Base-by-base conservation (phyloP, 192 early-diverging fungal genomes). In the Coemansia sp. region DNA sequence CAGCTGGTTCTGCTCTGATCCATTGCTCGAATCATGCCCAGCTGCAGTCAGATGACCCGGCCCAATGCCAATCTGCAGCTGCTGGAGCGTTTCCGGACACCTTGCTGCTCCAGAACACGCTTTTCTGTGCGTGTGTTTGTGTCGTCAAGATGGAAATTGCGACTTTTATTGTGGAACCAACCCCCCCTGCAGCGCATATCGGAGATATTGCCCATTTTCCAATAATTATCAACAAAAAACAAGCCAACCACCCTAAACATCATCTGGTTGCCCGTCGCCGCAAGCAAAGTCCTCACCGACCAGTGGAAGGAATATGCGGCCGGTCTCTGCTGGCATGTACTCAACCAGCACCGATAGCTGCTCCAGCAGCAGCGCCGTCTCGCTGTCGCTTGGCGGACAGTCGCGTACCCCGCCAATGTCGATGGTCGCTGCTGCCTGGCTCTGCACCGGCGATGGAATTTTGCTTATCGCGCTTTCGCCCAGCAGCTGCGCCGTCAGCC, bases 331-430 rank as follows among this genome's bases (percentile, higher is more conserved):
- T 15, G 71, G 64, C 74, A 82, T 68, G 68, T 82, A 82, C 75
- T 82, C 79, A 18, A 82, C 68, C 49, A 82, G 64, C 21, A 76
- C 55, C 4, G 79, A 82, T 45, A 82, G 71, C 71, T 82, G 79
- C 38, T 35, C 36, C 21, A 59, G 71, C 44, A 82, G 67, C 43
- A 30, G 64, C 41, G 14, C 20, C 26, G 49, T 34, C 67, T 71
- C 72, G 20, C 53, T 39, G 10, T 23, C 64, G 34, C 63, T 33
- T 16, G 76, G 76, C 62, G 58, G 56, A 41, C 63, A 58, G n/a
- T 51, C 48, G 46, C 35, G 20, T 26, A 18, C 49, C 8, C 23
- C 35, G 48, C 36, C 34, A 24, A 64, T 53, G 16, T 66, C 16
- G 60, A 35, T 36, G n/a, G 61, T 18, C 23, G 56, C 43, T 23